Conservation (phyloP, 352 stramenopile genomes). For the Phytophthora constricta region DNA sequence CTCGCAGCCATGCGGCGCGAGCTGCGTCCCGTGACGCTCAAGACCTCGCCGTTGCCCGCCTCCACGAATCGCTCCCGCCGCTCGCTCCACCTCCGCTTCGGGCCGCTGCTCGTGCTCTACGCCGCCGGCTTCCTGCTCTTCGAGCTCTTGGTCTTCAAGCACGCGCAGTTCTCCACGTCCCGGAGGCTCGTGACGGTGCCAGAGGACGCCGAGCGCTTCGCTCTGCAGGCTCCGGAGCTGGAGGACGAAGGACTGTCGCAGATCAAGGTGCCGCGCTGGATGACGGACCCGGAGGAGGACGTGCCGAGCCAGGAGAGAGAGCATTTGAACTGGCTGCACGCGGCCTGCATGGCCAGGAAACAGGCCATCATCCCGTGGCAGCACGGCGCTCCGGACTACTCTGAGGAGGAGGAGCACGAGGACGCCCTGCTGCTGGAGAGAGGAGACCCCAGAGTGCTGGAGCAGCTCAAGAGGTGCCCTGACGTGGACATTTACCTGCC, state of each 20-base stretch:
- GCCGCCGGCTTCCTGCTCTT: conserved; percentile 20
- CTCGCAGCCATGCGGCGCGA: conserved; percentile 20
- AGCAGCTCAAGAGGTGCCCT: conserved; percentile 43
- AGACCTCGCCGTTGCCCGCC: conserved; percentile 12
- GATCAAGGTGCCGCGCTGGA: conserved; percentile 30
- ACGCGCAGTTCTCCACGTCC: conserved; percentile 7
- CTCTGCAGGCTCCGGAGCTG: conserved; percentile 21
- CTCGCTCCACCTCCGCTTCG: conserved; percentile 11
- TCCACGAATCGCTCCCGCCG: neutral
- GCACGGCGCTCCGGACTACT: conserved; percentile 26
- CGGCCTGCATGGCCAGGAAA: conserved; percentile 26
- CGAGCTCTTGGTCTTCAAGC: conserved; percentile 24
- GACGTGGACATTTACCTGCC: conserved; percentile 56
- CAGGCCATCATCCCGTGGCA: conserved; percentile 42
- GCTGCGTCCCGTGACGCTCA: conserved; percentile 32
- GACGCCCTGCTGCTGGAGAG: conserved; percentile 27
- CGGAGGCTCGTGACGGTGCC: conserved; percentile 24
- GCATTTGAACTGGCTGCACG: conserved; percentile 40
- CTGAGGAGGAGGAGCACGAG: conserved; percentile 9
- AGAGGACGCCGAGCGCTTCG: conserved; percentile 25
- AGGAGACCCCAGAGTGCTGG: conserved; percentile 31
- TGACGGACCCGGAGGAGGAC: conserved; percentile 30
- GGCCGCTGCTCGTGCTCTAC: conserved; percentile 28
- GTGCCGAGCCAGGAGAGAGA: conserved; percentile 34
- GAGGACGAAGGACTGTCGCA: conserved; percentile 21